Percentiles rank a stretch among this genome's conserved stretches.
Evolutionary conservation across 441 rosid genomes (phyloP).

Genomic region (California macrophylla): DNA sequence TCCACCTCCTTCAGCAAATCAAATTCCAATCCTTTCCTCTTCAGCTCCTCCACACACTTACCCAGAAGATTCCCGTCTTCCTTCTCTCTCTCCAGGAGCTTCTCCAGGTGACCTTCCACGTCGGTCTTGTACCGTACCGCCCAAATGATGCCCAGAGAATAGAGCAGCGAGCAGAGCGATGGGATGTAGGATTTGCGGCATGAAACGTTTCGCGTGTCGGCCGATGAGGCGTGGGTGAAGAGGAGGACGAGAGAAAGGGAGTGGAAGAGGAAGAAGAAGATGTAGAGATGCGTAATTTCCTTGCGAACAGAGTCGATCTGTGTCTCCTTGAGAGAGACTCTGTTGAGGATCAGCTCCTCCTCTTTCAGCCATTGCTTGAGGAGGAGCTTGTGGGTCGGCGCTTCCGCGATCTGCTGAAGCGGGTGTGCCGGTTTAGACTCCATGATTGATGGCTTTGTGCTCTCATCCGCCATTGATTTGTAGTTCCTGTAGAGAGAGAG

Average conservation of each 20-base stretch:
- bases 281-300: conserved; percentile 62
- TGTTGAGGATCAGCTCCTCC: conserved; percentile 66
- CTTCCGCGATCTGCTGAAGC: conserved; percentile 76
- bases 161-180: conserved; percentile 48
- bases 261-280: conserved; percentile 84
- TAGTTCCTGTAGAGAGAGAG: conserved; percentile 11
- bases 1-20: conserved; percentile 89
- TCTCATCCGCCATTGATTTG: conserved; percentile 23
- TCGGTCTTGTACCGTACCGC: conserved; percentile 76
- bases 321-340: conserved; percentile 60
- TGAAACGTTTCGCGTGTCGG: conserved; percentile 14
- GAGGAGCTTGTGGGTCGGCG: conserved; percentile 87
- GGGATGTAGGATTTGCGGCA: conserved; percentile 72
- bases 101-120: conserved; percentile 63
- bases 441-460: conserved; percentile 42
- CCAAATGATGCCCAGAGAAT: conserved; percentile 70
- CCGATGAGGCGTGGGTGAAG: conserved; percentile 41
- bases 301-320: conserved; percentile 50
- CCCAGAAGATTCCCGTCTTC: conserved; percentile 71
- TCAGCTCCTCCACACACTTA: conserved; percentile 82
- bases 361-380: conserved; percentile 88
- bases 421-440: conserved; percentile 51
- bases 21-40: conserved; percentile 76
- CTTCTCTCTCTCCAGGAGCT: conserved; percentile 70
- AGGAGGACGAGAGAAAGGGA: conserved; percentile 60